Evolutionary conservation across 192 early-diverging fungal genomes (phyloP).

Genomic region (Coemansia sp.): DNA sequence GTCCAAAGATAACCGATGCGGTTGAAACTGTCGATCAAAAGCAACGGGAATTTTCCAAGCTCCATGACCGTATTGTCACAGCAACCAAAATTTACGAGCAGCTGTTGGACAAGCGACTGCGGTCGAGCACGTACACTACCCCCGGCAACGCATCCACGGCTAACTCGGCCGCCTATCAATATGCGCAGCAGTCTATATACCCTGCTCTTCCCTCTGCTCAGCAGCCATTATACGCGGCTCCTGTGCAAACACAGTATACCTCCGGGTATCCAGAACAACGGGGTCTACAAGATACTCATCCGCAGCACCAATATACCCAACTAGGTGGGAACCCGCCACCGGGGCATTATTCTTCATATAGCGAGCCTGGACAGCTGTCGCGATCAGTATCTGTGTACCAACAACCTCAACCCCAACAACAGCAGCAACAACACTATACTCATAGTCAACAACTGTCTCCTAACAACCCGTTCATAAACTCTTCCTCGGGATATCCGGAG

Average conservation of each 20-base stretch:
- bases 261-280: constrained; percentile 1
- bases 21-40: constrained; percentile 76
- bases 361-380: constrained; percentile 36
- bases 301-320: constrained; percentile 24
- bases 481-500: constrained; percentile 6
- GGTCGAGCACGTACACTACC: constrained; percentile 40
- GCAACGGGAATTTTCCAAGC: constrained; percentile 74
- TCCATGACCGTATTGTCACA: constrained; percentile 79
- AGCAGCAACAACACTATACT: background rate
- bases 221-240: constrained; percentile 30
- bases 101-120: constrained; percentile 75
- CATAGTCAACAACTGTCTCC: constrained; percentile 11
- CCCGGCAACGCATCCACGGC: constrained; percentile 12
- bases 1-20: constrained; percentile 76
- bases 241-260: constrained; percentile 32
- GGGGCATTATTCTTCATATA: constrained; percentile 19
- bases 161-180: constrained; percentile 19
- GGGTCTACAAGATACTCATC: constrained; percentile 15
- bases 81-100: constrained; percentile 87
- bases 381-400: constrained; percentile 13
- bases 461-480: constrained; percentile 12
- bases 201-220: constrained; percentile 19
- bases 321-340: background rate
- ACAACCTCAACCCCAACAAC: constrained; percentile 20
- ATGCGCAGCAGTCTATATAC: constrained; percentile 42